Conservation (phyloP, 139 green algal genomes). For the Penium margaritaceum region DNA sequence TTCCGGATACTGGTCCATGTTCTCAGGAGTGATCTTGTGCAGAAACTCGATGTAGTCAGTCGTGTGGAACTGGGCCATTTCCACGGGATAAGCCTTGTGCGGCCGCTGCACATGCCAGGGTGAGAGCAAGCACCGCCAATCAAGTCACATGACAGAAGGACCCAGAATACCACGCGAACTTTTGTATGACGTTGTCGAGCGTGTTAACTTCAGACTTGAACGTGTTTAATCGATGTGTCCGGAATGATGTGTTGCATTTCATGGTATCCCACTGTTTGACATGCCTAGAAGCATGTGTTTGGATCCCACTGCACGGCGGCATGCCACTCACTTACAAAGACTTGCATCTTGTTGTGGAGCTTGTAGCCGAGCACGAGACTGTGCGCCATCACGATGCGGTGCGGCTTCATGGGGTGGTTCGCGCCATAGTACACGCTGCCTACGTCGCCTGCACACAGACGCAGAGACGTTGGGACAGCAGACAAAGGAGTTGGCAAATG, state of each 20-base stretch:
- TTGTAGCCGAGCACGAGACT: constrained; percentile 85
- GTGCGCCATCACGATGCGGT: constrained; percentile 88
- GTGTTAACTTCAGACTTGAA: too few relatives aligned
- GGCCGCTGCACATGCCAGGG: constrained; percentile 48
- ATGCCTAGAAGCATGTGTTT: too few relatives aligned
- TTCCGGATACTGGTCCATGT: constrained; percentile 45
- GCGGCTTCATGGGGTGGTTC: constrained; percentile 98
- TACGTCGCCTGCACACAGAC: constrained; percentile 58
- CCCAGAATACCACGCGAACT: too few relatives aligned
- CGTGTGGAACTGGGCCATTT: constrained; percentile 82
- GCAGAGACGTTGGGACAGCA: too few relatives aligned
- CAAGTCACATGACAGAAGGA: too few relatives aligned
- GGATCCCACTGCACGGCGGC: too few relatives aligned
- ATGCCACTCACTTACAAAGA: constrained; percentile 15
- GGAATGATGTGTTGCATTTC: too few relatives aligned
- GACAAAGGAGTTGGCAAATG: too few relatives aligned
- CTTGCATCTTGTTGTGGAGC: constrained; percentile 61
- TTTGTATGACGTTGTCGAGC: too few relatives aligned
- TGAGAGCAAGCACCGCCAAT: too few relatives aligned
- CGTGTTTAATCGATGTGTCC: too few relatives aligned
- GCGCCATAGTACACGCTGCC: constrained; percentile 80
- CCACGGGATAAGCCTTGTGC: constrained; percentile 62
- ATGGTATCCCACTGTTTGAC: too few relatives aligned
- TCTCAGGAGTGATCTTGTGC: constrained; percentile 63
- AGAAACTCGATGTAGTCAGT: constrained; percentile 69